phyloP scores from a whole-genome alignment of 108 stramenopile genomes.

The Bacterosira constricta region DNA sequence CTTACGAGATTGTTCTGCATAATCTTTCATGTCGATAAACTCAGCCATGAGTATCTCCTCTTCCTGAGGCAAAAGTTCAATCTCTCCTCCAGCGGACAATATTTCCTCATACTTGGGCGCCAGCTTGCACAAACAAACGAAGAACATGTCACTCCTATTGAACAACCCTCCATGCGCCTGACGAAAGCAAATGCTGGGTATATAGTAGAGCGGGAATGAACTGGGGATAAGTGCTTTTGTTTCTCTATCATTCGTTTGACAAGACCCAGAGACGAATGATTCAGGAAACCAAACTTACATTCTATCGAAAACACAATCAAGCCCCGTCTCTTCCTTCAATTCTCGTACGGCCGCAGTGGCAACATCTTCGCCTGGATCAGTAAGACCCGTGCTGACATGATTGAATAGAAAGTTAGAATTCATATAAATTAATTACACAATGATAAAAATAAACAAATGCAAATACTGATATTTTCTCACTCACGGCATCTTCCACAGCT shows the following conservation, averaged over 20 bases:
- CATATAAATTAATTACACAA: background rate
- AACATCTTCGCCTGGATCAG: conserved; percentile 84
- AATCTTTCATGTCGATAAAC: conserved; percentile 81
- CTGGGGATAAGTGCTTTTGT: no score
- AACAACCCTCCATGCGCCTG: conserved; percentile 65
- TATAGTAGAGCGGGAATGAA: no score
- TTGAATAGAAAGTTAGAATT: conserved; percentile 18
- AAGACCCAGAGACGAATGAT: no score
- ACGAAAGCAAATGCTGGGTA: conserved; percentile 55
- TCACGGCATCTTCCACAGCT: conserved; percentile 59
- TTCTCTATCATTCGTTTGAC: no score
- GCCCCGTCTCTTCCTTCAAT: conserved; percentile 78
- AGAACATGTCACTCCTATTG: conserved; percentile 73
- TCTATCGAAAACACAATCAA: conserved; percentile 53
- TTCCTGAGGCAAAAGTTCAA: conserved; percentile 49
- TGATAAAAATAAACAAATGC: background rate
- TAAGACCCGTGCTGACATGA: conserved; percentile 87
- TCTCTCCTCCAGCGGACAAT: conserved; percentile 25
- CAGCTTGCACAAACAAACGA: conserved; percentile 66
- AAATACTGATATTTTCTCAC: background rate
- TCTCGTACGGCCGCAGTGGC: conserved; percentile 76
- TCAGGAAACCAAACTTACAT: conserved; percentile 17
- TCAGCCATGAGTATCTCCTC: conserved; percentile 81
- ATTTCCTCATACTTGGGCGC: conserved; percentile 25
- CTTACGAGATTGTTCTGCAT: conserved; percentile 67